These are phyloP conservation scores for Eutrema yunnanense DNA, from an alignment of 345 rosid species.

Conservation along the genomic window DNA sequence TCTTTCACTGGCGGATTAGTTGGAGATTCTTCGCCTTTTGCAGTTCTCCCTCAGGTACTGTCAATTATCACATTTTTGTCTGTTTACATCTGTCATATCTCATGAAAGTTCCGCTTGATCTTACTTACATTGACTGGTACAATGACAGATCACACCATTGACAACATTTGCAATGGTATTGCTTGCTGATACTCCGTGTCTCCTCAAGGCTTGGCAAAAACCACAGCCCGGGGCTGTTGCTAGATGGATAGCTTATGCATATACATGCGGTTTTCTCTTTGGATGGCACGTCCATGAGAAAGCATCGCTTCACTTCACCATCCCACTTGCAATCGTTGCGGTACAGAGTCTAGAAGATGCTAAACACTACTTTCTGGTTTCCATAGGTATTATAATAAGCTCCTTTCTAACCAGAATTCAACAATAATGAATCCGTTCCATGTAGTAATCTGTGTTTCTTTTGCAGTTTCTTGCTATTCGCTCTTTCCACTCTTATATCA, in stretches of 20 bases:
- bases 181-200: slow-evolving; percentile 71
- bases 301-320: slow-evolving; percentile 85
- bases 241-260: slow-evolving; percentile 81
- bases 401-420: neutral
- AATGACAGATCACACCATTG: slow-evolving; percentile 63
- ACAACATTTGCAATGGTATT: slow-evolving; percentile 65
- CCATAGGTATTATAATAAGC: slow-evolving; percentile 47
- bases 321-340: slow-evolving; percentile 74
- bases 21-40: slow-evolving; percentile 74
- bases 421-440: neutral
- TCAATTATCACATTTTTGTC: neutral
- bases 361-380: slow-evolving; percentile 70
- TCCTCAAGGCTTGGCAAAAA: slow-evolving; percentile 66
- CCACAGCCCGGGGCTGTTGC: slow-evolving; percentile 47
- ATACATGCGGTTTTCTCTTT: slow-evolving; percentile 79
- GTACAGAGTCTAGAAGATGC: slow-evolving; percentile 76
- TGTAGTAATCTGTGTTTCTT: slow-evolving; percentile 3
- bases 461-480: slow-evolving; percentile 79
- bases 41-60: slow-evolving; percentile 66
- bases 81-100: neutral
- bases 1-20: slow-evolving; percentile 93
- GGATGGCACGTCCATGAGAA: slow-evolving; percentile 99
- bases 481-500: slow-evolving; percentile 77
- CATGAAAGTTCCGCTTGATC: neutral
- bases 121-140: neutral